Evolutionary conservation across 257 asterid genomes (phyloP).

Genomic region (Paulownia fortunei): DNA sequence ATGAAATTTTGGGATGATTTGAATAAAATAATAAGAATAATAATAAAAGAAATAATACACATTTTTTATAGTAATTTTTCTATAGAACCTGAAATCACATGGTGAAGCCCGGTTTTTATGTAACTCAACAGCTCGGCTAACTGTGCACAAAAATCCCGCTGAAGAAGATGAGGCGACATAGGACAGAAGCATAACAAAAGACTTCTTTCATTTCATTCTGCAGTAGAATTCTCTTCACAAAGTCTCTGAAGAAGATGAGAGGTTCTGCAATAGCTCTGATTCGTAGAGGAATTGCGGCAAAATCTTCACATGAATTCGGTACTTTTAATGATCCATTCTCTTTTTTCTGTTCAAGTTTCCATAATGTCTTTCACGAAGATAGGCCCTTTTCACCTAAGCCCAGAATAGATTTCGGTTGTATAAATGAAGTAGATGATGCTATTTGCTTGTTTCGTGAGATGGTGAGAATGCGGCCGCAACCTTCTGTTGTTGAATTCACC

Average conservation of each 20-base stretch:
- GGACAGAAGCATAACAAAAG: no score
- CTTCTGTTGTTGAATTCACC: not conserved
- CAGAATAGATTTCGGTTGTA: conserved; percentile 7
- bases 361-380: not conserved
- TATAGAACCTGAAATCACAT: no score
- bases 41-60: no score
- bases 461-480: conserved; percentile 21
- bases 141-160: no score
- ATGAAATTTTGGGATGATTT: no score
- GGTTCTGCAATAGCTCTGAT: not conserved
- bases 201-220: not conserved
- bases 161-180: no score
- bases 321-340: not conserved
- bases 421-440: conserved; percentile 6
- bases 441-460: conserved; percentile 5
- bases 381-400: not conserved
- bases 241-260: not conserved
- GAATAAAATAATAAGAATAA: no score
- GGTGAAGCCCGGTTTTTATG: no score
- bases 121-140: no score
- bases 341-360: not conserved
- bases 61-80: no score
- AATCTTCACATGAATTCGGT: no score
- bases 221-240: not conserved
- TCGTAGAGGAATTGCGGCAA: not conserved